Evolutionary conservation across 1,284 basidiomycete genomes (phyloP), one percentile per base, ranked within the genome.

Genomic region (Agroathelia rolfsii): DNA sequence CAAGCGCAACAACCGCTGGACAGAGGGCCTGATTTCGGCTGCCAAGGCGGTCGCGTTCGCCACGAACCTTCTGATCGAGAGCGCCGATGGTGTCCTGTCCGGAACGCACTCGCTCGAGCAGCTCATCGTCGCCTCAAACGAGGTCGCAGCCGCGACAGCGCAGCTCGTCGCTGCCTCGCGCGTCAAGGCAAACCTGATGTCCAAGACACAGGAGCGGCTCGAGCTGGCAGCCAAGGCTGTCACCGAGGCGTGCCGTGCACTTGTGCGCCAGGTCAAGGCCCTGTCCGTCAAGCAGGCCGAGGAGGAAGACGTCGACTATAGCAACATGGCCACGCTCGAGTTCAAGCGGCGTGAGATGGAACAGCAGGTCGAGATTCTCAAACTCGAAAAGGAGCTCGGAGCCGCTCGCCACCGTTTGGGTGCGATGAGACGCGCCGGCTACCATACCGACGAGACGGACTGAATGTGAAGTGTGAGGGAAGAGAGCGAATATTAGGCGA

Each of bases 1-100:
- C 76, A 99, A 99, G 68, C 80, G 86, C 42, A 96, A 99, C 76
- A 97, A 98, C 61, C 77, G 95, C 41, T 99, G 95, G 95, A 98
- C 95, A 12, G 95, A 99, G 58, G 95, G 95, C 45, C 79, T 99
- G 43, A 94, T 98, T 47, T 95, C 90, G 19, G 95, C 95, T 14
- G 95, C 95, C 19, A 95, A 95, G 56, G 78, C 95, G 5, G 95
- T 98, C 30, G 95, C 95, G 2, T 95, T 94, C 50, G 90, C 95
- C 3, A 98, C 95, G n/a, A 86, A 78, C 40, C 66, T 96, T 44
- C 76, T 99, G 37, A 99, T 99, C 56, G 94, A 98, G 59, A 85
- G 83, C 39, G 95, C 95, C 9, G 95, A 99, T 54, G 95, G 95
- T 39, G 94, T 99, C 26, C 75, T 98, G 40, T 90, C 84, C 1